Percentiles rank a stretch among this genome's conserved stretches.
Evolutionary conservation across 2,329 filamentous ascomycete species (phyloP).

Genomic region (Phialophora macrospora): DNA sequence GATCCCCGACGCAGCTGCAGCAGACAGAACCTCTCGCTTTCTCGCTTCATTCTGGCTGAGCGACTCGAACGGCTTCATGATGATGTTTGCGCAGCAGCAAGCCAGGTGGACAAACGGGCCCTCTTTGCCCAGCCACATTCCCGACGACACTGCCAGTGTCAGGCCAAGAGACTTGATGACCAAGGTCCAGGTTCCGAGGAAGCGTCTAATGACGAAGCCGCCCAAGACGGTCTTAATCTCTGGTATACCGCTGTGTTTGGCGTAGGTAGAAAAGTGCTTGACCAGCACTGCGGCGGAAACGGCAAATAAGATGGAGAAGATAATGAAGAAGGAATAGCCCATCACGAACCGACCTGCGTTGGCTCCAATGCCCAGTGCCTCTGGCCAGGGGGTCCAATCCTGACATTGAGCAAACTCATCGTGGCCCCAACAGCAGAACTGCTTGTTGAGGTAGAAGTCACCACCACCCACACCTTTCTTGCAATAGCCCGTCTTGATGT

Average conservation of each 20-base stretch:
- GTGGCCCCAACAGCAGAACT: slow-evolving; percentile 92
- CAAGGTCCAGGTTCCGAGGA: slow-evolving; percentile 86
- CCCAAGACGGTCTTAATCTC: slow-evolving; percentile 97
- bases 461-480: slow-evolving; percentile 76
- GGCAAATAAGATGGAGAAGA: slow-evolving; percentile 82
- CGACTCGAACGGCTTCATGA: slow-evolving; percentile 83
- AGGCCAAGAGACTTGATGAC: slow-evolving; percentile 82
- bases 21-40: slow-evolving; percentile 90
- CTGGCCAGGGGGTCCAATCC: slow-evolving; percentile 87
- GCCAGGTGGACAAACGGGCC: slow-evolving; percentile 94
- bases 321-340: slow-evolving; percentile 83
- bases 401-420: slow-evolving; percentile 78
- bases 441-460: slow-evolving; percentile 86
- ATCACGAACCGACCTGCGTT: slow-evolving; percentile 75
- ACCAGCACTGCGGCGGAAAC: slow-evolving; percentile 78
- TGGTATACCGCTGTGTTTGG: slow-evolving; percentile 92
- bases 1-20: slow-evolving; percentile 88
- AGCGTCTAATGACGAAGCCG: slow-evolving; percentile 87
- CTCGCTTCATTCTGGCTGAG: slow-evolving; percentile 90
- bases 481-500: slow-evolving; percentile 90
- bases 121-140: slow-evolving; percentile 96
- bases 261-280: slow-evolving; percentile 81
- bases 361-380: slow-evolving; percentile 70
- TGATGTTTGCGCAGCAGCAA: slow-evolving; percentile 92
- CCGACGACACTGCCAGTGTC: slow-evolving; percentile 89